A percentile compares a stretch with the other conserved stretches of the same genome.
Evolutionary conservation across 1,284 basidiomycete species (phyloP).

Genomic region (Volvariella surrecta): DNA sequence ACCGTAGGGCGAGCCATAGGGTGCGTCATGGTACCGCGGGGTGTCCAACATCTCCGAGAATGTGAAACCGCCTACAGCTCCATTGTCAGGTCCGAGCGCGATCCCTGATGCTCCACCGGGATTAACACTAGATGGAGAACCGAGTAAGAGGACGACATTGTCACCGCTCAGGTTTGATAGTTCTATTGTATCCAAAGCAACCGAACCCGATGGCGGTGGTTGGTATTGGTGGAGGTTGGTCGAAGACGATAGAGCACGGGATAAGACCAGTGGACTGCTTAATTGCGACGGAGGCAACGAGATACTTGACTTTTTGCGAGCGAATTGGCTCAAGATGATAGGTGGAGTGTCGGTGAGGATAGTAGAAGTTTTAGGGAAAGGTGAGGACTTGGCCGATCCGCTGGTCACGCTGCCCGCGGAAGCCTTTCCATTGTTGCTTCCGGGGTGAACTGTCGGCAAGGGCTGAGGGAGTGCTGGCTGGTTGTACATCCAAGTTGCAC

Average conservation of each 20-base stretch:
- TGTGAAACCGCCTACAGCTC: slow-evolving; percentile 12
- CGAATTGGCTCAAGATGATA: slow-evolving; percentile 46
- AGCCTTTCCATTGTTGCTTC: slow-evolving; percentile 6
- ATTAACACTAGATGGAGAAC: slow-evolving; percentile 13
- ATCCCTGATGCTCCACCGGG: slow-evolving; percentile 38
- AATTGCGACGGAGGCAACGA: slow-evolving; percentile 24
- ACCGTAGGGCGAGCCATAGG: slow-evolving; percentile 63
- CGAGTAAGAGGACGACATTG: neutral
- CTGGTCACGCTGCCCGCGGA: slow-evolving; percentile 14
- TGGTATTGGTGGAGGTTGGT: slow-evolving; percentile 1
- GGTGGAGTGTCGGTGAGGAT: slow-evolving; percentile 37
- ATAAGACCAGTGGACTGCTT: slow-evolving; percentile 27
- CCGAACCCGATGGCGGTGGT: slow-evolving; percentile 2
- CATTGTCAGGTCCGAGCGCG: slow-evolving; percentile 21
- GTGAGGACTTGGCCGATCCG: slow-evolving; percentile 23
- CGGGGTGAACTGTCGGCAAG: slow-evolving; percentile 17
- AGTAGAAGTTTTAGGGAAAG: slow-evolving; percentile 44
- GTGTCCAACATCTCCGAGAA: slow-evolving; percentile 47
- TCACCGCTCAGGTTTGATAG: neutral
- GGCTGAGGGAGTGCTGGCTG: slow-evolving; percentile 42
- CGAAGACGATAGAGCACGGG: slow-evolving; percentile 13
- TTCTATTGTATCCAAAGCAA: neutral
- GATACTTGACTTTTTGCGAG: slow-evolving; percentile 28
- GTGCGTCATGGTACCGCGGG: slow-evolving; percentile 48
- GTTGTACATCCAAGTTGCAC: slow-evolving; percentile 85